Base-by-base conservation (phyloP, 2,329 filamentous ascomycete species). In the Davidsoniella neocaledoniae region DNA sequence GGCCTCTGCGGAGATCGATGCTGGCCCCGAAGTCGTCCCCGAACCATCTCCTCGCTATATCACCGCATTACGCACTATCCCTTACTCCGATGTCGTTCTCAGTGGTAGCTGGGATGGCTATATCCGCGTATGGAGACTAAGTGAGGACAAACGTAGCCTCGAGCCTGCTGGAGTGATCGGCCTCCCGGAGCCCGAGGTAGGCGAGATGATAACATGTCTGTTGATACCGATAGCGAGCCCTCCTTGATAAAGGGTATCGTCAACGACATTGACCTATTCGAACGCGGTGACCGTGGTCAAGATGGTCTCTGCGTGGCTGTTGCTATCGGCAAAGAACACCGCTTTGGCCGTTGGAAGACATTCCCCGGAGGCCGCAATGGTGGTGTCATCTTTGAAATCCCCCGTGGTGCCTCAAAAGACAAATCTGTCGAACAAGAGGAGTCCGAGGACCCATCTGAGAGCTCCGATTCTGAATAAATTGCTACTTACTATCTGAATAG, bases 81-180 rank as follows among this genome's bases (percentile, higher is more conserved):
- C 91, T 0, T 95, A 88, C 63, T 90, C 86, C 4, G 87, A 98
- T 59, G 69, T 94, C 46, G 77, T 98, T 51, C 70, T 98, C 46
- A 93, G 81, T 56, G 91, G 90, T 29, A 94, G 86, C 64, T 98
- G 90, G 88, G 91, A 94, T 61, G 91, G 91, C 2, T 79, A 77
- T 63, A 73, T 98, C 52, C 74, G 90, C 46, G 81, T 81, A 4
- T 98, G 91, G 91, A 79, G 74, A 54, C 72, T 98, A 17, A 83
- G 79, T 48, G 77, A 85, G 40, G 90, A 95, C 62, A 91, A 88
- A 66, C 77, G 77, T 62, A 79, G 73, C 55, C 74, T 98, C 42
- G 80, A 91, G 58, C 66, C 76, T 0, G 64, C 86, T 6, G 87
- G 86, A 1, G 70, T 77, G 1, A 68, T 91, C 26, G 63, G 59